Evolutionary conservation across 2,329 filamentous ascomycete species (phyloP).

Genomic region (Pseudogymnoascus sp.): DNA sequence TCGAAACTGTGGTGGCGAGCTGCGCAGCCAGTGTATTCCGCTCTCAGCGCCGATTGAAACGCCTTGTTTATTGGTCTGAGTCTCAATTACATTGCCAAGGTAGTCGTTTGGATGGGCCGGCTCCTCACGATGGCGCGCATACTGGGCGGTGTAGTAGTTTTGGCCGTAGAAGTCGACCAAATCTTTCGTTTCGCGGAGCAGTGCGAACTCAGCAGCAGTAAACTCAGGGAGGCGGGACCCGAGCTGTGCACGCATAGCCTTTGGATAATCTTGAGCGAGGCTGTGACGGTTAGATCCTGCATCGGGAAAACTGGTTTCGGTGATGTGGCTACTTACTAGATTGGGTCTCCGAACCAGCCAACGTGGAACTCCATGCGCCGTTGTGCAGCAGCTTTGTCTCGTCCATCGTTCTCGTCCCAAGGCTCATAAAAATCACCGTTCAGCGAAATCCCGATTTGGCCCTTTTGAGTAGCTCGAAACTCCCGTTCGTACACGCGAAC

Average conservation of each 20-base stretch:
- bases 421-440: constrained; percentile 25
- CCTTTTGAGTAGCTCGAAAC: constrained; percentile 19
- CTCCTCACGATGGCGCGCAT: constrained; percentile 18
- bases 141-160: constrained; percentile 26
- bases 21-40: constrained; percentile 16
- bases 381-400: constrained; percentile 20
- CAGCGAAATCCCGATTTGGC: constrained; percentile 18
- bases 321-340: constrained; percentile 24
- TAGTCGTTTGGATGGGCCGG: constrained; percentile 21
- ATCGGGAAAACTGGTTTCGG: not conserved
- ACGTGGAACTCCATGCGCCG: constrained; percentile 25
- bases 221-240: constrained; percentile 21
- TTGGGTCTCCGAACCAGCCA: constrained; percentile 26
- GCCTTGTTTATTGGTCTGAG: constrained; percentile 20
- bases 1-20: constrained; percentile 19
- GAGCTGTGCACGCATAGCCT: constrained; percentile 20
- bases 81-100: constrained; percentile 21
- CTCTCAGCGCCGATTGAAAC: constrained; percentile 20
- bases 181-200: constrained; percentile 18
- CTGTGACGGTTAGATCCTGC: not conserved
- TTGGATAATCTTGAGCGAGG: constrained; percentile 20
- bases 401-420: constrained; percentile 19
- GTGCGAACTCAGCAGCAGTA: constrained; percentile 16
- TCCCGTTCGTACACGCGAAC: constrained; percentile 20
- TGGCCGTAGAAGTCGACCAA: constrained; percentile 24